Evolutionary conservation across 192 early-diverging fungal species (phyloP), one percentile per base, ranked within the genome.

Genomic region (Coemansia sp.): DNA sequence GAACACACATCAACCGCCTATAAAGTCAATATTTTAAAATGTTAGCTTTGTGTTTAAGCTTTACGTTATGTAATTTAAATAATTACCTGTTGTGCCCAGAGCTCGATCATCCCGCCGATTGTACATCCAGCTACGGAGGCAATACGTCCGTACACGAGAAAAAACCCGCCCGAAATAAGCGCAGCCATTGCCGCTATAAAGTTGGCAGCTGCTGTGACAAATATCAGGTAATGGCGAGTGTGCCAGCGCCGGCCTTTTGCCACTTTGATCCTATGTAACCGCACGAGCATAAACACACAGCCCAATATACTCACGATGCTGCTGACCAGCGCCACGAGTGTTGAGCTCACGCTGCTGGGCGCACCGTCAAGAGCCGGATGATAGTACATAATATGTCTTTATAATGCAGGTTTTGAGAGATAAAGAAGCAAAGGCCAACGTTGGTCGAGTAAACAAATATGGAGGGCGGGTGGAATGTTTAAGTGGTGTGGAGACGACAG

Each of bases 271-370:
- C 52, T 23, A 16, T 7, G 51, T 43, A 80, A 57, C 16, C 57
- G 60, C 37, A 61, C 6, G 9, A 69, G n/a, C 1, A 73, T 52
- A 48, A 50, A 74, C 10, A 29, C 21, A 26, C 67, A 67, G 17
- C 71, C 77, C 1, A 61, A 21, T 3, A 60, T n/a, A 55, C 77
- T 80, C 7, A 64, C 38, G 2, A 67, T 38, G 39, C 77, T 69
- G 61, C 68, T 57, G 3, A 56, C 31, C 9, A 80, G 25, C 7
- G 64, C 57, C 11, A 74, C 55, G 1, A 70, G 25, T 2, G 64
- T 74, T 3, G 77, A 80, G 26, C 71, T 69, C 3, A 68, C 71
- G 64, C 77, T 80, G 61, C 77, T 80, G 6, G 77, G 77, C 3
- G 77, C 77, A 11, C 71, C 68, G 26, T 80, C 77, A 1, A 80